A percentile compares a stretch with the other conserved stretches of the same genome.
Conservation (phyloP, 345 rosid genomes). For the Citrus inodora region DNA sequence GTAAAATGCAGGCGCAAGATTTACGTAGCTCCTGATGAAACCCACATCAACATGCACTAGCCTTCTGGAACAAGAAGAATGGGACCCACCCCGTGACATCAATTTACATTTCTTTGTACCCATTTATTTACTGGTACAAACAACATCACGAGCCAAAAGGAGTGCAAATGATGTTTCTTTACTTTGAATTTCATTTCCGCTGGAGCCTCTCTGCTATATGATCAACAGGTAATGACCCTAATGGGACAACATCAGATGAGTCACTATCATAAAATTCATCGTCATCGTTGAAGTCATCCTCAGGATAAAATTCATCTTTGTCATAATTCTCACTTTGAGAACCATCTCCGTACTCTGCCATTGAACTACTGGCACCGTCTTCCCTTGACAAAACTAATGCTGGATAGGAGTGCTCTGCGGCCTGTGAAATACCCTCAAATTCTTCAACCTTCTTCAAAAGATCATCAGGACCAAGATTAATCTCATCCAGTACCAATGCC, state of each 20-base stretch:
- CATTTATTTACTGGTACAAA: neutral
- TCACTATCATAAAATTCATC: slow-evolving; percentile 35
- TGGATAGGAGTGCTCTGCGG: slow-evolving; percentile 69
- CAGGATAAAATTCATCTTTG: slow-evolving; percentile 27
- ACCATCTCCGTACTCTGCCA: slow-evolving; percentile 27
- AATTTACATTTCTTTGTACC: neutral
- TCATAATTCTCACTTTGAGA: slow-evolving; percentile 22
- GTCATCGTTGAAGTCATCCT: slow-evolving; percentile 33
- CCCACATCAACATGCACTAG: neutral
- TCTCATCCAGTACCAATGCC: slow-evolving; percentile 58
- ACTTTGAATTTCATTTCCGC: slow-evolving; percentile 12
- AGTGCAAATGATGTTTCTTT: neutral
- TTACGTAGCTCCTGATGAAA: neutral
- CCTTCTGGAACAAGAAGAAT: neutral
- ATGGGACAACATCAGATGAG: slow-evolving; percentile 37
- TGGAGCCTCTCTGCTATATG: slow-evolving; percentile 43
- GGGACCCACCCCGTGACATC: neutral
- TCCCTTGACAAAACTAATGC: slow-evolving; percentile 51
- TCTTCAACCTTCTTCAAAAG: slow-evolving; percentile 74
- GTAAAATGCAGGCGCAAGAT: neutral
- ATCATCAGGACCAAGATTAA: slow-evolving; percentile 56
- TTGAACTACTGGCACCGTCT: slow-evolving; percentile 16
- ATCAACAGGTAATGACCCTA: slow-evolving; percentile 68
- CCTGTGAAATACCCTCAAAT: slow-evolving; percentile 59
- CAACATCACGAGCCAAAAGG: neutral